phyloP scores from a whole-genome alignment of 176 grass and related monocot species.

The Tuctoria greenei region DNA sequence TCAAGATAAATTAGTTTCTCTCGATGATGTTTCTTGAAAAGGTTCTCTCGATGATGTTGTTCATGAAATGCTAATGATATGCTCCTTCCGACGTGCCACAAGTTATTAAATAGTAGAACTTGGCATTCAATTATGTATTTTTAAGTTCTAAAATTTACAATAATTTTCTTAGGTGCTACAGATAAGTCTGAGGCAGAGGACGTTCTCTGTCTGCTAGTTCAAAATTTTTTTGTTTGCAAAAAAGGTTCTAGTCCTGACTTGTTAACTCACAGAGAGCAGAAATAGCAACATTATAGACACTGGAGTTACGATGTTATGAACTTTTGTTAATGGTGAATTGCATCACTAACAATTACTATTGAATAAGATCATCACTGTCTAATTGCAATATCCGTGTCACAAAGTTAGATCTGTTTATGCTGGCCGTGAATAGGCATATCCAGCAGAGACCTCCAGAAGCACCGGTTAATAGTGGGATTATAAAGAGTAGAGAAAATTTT shows the following conservation, averaged over 20 bases:
- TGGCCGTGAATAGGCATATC: not conserved
- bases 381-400: not conserved
- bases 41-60: not conserved
- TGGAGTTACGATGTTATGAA: not conserved
- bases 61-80: conserved; percentile 16
- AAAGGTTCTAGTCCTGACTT: conserved; percentile 1
- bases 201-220: not conserved
- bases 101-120: not conserved
- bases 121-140: not conserved
- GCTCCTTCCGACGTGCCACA: not conserved
- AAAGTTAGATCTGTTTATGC: not conserved
- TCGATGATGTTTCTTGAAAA: not conserved
- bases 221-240: not conserved
- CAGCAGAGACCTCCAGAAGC: too few species aligned
- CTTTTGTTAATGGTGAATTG: not conserved
- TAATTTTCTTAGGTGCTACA: not conserved
- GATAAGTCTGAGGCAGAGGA: not conserved
- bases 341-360: not conserved
- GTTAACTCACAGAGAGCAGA: not conserved
- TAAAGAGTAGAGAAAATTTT: too few species aligned
- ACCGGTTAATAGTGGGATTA: too few species aligned
- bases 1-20: not conserved
- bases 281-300: not conserved
- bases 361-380: not conserved
- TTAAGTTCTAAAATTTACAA: not conserved